Percentiles rank a stretch among this genome's conserved stretches.
These are phyloP conservation scores for Kurtzmaniella quercitrusa DNA, from an alignment of 1,139 yeast species.

Conservation along the genomic window DNA sequence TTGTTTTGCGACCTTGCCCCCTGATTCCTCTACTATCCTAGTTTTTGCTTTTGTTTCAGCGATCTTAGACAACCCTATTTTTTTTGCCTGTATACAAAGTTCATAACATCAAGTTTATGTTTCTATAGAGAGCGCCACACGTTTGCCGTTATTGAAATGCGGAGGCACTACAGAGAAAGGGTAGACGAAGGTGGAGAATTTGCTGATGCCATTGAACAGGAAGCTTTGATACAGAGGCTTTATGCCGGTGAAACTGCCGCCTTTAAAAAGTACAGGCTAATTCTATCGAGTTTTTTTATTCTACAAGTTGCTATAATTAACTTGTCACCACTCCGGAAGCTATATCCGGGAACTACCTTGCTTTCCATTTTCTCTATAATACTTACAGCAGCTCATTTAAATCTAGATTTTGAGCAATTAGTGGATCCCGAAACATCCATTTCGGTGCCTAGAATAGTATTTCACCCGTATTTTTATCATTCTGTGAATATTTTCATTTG, in stretches of 20 bases:
- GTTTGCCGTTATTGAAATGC: background rate
- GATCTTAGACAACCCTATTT: too few relatives aligned
- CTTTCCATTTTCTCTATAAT: constrained; percentile 4
- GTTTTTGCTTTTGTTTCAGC: too few relatives aligned
- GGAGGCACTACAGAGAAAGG: background rate
- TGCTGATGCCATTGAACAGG: constrained; percentile 21
- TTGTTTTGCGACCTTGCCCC: background rate
- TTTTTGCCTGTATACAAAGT: background rate
- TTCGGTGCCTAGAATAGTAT: background rate
- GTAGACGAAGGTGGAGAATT: constrained; percentile 6
- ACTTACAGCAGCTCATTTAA: constrained; percentile 2
- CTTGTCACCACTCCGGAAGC: constrained; percentile 4
- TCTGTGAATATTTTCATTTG: constrained; percentile 4
- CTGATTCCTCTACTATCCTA: too few relatives aligned
- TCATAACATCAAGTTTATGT: background rate
- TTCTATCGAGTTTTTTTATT: constrained; percentile 1
- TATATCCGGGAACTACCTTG: constrained; percentile 4
- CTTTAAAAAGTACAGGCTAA: constrained; percentile 7
- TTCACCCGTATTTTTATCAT: constrained; percentile 1
- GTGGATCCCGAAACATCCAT: background rate
- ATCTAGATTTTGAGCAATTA: constrained; percentile 3
- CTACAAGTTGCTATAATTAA: constrained; percentile 6
- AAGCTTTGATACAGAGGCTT: constrained; percentile 14
- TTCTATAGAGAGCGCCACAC: background rate
- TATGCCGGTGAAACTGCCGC: constrained; percentile 7